Evolutionary conservation across 2,329 filamentous ascomycete genomes (phyloP), one percentile per base, ranked within the genome.

Genomic region (Paraphoma sp.): DNA sequence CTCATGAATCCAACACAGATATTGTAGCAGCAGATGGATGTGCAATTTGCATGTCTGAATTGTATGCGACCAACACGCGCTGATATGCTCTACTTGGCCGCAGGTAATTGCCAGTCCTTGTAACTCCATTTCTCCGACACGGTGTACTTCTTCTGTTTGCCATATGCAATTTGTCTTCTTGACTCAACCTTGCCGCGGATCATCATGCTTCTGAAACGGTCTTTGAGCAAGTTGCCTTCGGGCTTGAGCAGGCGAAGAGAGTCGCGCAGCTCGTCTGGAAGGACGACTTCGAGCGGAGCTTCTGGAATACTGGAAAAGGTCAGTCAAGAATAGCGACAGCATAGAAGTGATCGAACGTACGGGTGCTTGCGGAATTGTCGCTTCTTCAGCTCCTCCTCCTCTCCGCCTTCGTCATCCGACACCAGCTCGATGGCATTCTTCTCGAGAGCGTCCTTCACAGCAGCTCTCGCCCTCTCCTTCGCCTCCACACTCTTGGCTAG

Each of bases 101-200:
- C 33, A 10, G 51, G 51, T 31, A 91, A 78, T 67, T 82, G 84
- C 78, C 97, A 99, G 76, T 99, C 95, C 84, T 99, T 99, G 82
- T 97, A 91, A 44, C 89, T 87, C 95, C 95, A 99, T 80, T 98
- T 99, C 85, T 98, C 95, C 6, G 92, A 97, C 49, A 88, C 79
- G 76, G 91, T 92, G 66, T 82, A 88, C 83, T 88, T 93, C 62
- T 87, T 86, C 82, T 95, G 91, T 84, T 91, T 96, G 70, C 85
- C 85, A 80, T 95, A 94, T 6, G 89, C 86, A 55, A 94, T 86
- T 50, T 89, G 88, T 74, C 89, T 89, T 67, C 95, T 85, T 48
- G 86, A 86, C 82, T 99, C 95, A 59, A 99, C 80, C 80, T 95
- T 96, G 57, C 95, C 95, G 61, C 93, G 87, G 33, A 98, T 85